Conservation (phyloP, 2,329 filamentous ascomycete genomes). For the Uncinocarpus reesii region DNA sequence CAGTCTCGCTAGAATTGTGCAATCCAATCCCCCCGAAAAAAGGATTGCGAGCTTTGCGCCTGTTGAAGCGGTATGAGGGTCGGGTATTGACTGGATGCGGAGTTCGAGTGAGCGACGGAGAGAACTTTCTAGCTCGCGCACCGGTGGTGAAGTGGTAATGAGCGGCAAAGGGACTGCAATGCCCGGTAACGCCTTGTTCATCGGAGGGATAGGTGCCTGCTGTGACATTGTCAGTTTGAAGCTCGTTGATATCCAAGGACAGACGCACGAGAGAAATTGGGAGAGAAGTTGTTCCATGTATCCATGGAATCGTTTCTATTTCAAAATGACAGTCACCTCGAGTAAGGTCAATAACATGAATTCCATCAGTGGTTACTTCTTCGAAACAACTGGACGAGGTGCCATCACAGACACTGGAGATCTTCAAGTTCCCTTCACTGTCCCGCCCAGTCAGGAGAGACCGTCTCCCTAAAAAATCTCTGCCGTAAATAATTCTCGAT, state of each 20-base stretch:
- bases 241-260: background rate
- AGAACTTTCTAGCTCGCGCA: conserved; percentile 45
- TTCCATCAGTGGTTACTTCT: conserved; percentile 76
- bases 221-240: conserved; percentile 4
- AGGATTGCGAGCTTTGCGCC: conserved; percentile 57
- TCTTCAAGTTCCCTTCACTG: conserved; percentile 42
- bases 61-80: conserved; percentile 37
- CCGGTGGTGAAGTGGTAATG: conserved; percentile 39
- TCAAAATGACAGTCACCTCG: background rate
- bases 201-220: conserved; percentile 32
- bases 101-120: conserved; percentile 53
- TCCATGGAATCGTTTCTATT: conserved; percentile 17
- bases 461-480: conserved; percentile 77
- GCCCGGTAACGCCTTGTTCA: conserved; percentile 35
- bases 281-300: conserved; percentile 7
- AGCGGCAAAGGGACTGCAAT: conserved; percentile 24
- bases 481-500: conserved; percentile 62
- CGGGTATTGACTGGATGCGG: conserved; percentile 56
- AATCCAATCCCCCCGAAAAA: conserved; percentile 92
- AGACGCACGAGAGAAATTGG: conserved; percentile 24
- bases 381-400: conserved; percentile 46
- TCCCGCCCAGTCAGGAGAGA: conserved; percentile 57
- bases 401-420: conserved; percentile 62
- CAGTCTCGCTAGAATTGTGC: conserved; percentile 73
- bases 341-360: conserved; percentile 57